Base-by-base conservation (phyloP, 2,329 filamentous ascomycete genomes). In the Plectosphaerella sp. region DNA sequence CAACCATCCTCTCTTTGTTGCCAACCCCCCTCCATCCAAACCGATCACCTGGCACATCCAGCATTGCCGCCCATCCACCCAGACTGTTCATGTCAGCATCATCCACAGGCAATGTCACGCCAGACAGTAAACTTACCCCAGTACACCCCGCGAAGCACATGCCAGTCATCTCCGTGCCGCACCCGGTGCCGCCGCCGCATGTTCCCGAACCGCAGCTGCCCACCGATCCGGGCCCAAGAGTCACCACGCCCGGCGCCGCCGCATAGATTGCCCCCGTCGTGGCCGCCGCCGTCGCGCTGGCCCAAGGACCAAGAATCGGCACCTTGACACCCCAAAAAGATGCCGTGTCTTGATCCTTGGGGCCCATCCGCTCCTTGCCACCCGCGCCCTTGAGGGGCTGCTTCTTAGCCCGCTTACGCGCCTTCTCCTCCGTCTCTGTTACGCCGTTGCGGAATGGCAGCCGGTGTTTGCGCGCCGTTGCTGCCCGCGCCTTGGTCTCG, bases 241-340 rank as follows among this genome's bases (percentile, higher is more conserved):
- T 47, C 14, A 52, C 52, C 10, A 50, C 45, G 14, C 55, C 57
- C 9, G 57, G 53, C 25, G 55, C 48, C n/a, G 49, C 24, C 4
- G 52, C 47, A 46, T 59, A 59, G 33, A 58, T 58, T 14, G 36
- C 47, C 4, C 50, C 48, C 20, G 53, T 57, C 11, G 53, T 47
- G 6, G 35, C 48, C 7, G 51, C 45, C 3, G 51, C 53, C 42
- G 54, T 39, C n/a, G 24, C 25, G 20, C 53, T 54, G n/a, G 45
- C 50, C 45, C 50, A 52, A 6, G 55, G 55, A 1, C 57, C 55
- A 2, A 45, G 25, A 10, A 58, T 18, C 10, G 47, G 43, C 2
- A 53, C 39, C 22, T 52, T 33, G 18, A 54, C 51, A 10, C 56
- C 56, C 56, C 56, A 58, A 33, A 55, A 54, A 7, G 36, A 20